Evolutionary conservation across 2,329 filamentous ascomycete genomes (phyloP), one percentile per base, ranked within the genome.

Genomic region (Hysterium pulicare): DNA sequence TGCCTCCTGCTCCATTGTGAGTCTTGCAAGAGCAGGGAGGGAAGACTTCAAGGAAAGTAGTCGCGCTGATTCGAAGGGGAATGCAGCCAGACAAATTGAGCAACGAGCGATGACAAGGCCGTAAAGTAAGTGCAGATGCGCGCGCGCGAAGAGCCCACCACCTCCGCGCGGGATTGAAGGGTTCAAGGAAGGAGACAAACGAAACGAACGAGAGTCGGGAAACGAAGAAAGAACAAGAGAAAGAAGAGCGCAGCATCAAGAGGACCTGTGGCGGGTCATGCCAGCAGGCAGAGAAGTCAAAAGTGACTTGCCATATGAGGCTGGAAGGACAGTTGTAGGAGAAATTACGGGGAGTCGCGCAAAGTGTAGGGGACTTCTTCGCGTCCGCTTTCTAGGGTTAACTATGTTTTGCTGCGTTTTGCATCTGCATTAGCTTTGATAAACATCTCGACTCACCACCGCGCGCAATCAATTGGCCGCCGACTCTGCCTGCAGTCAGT

Each of bases 1-100:
- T 54, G 61, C 57, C 42, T 69, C 67, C 54, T 64, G 62, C 55
- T 71, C 68, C 69, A 71, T 71, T 52, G 50, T 52, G 53, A 54
- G 53, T 43, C 50, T 51, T 42, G 46, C 36, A 36, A 38, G 49
- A 42, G 45, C 45, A 55, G 46, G 46, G 51, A 48, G 57, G 58
- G 55, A 45, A 59, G n/a, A 51, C 44, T 53, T 42, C 40, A 53
- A 59, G 49, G 54, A 59, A 61, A 57, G 55, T 57, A 62, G 49
- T 55, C 51, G 53, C 46, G 51, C 45, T 44, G 53, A 54, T 47
- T 48, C 39, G 47, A 48, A 46, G 53, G 41, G 41, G 47, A 50
- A 59, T 60, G 61, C 59, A 63, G 50, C 45, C 55, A 61, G 56
- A 62, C 60, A 48, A 58, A 64, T 58, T 38, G 57, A 64, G 60